Conservation (phyloP, 768 basidiomycete species). For the Psilocybe azurescens region DNA sequence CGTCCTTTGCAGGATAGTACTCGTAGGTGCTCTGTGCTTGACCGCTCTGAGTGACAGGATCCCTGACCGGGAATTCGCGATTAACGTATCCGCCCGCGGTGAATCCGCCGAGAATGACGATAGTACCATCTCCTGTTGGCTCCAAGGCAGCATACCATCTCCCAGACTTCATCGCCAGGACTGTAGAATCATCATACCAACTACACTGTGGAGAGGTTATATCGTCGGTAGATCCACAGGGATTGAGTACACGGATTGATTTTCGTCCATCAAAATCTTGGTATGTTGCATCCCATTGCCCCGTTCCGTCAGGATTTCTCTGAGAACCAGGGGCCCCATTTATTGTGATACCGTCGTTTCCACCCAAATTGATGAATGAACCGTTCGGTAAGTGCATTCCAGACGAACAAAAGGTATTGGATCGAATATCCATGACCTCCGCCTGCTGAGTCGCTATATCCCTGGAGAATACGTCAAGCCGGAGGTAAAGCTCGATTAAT, state of each 20-base stretch:
- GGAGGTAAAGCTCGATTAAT: background rate
- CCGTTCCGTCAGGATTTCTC: constrained; percentile 44
- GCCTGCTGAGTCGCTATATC: constrained; percentile 64
- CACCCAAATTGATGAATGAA: constrained; percentile 75
- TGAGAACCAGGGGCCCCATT: constrained; percentile 65
- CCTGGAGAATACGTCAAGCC: constrained; percentile 36
- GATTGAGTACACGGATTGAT: constrained; percentile 80
- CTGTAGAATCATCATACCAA: constrained; percentile 71
- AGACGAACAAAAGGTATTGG: constrained; percentile 82
- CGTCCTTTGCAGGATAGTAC: constrained; percentile 71
- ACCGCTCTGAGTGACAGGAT: constrained; percentile 65
- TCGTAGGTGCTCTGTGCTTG: constrained; percentile 83
- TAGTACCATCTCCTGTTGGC: constrained; percentile 72
- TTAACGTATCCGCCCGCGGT: constrained; percentile 80
- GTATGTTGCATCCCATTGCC: constrained; percentile 69
- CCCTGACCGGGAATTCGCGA: constrained; percentile 70
- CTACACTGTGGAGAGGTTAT: constrained; percentile 57
- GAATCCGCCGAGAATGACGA: constrained; percentile 83
- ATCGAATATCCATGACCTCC: constrained; percentile 71
- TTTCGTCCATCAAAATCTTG: constrained; percentile 80
- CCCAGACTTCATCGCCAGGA: constrained; percentile 65
- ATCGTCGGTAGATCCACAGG: constrained; percentile 60
- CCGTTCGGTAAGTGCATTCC: constrained; percentile 85
- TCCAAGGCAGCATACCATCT: constrained; percentile 85
- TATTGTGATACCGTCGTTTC: constrained; percentile 76